phyloP scores from a whole-genome alignment of 257 asterid genomes.

The Rauvolfia tetraphylla region DNA sequence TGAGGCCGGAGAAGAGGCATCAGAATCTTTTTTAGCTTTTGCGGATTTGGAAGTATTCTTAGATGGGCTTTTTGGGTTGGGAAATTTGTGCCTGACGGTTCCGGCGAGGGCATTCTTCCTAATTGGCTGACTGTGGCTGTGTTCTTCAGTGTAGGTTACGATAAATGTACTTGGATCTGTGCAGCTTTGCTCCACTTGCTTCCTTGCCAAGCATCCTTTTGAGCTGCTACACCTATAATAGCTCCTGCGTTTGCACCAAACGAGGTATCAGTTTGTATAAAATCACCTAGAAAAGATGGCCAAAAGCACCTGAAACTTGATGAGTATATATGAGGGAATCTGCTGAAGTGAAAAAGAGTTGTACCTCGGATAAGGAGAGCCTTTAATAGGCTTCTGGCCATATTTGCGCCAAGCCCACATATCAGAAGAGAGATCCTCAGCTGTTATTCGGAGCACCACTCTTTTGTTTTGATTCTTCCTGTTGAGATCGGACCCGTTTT shows the following conservation, averaged over 20 bases:
- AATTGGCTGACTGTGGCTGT: slow-evolving; percentile 87
- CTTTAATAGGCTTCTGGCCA: slow-evolving; percentile 97
- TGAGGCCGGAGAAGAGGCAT: slow-evolving; percentile 10
- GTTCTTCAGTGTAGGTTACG: slow-evolving; percentile 84
- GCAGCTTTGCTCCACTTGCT: slow-evolving; percentile 89
- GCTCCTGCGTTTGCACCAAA: slow-evolving; percentile 45
- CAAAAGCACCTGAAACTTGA: no score
- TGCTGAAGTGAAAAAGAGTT: background rate
- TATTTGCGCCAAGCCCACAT: slow-evolving; percentile 99
- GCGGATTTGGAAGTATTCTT: slow-evolving; percentile 8
- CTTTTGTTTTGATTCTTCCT: slow-evolving; percentile 88
- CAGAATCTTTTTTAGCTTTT: slow-evolving; percentile 5
- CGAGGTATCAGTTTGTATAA: background rate
- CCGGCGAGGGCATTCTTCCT: slow-evolving; percentile 83
- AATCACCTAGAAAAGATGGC: background rate
- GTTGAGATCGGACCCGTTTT: background rate
- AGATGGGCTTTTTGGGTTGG: slow-evolving; percentile 25
- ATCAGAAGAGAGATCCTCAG: slow-evolving; percentile 70
- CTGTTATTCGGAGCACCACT: slow-evolving; percentile 63
- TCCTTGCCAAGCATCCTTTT: slow-evolving; percentile 88
- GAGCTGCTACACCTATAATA: slow-evolving; percentile 94
- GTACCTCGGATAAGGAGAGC: slow-evolving; percentile 92
- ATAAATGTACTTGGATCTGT: slow-evolving; percentile 53
- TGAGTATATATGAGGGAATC: background rate
- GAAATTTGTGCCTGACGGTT: slow-evolving; percentile 68